Conservation (phyloP, 2,329 filamentous ascomycete species). For the Sporothrix pallida region DNA sequence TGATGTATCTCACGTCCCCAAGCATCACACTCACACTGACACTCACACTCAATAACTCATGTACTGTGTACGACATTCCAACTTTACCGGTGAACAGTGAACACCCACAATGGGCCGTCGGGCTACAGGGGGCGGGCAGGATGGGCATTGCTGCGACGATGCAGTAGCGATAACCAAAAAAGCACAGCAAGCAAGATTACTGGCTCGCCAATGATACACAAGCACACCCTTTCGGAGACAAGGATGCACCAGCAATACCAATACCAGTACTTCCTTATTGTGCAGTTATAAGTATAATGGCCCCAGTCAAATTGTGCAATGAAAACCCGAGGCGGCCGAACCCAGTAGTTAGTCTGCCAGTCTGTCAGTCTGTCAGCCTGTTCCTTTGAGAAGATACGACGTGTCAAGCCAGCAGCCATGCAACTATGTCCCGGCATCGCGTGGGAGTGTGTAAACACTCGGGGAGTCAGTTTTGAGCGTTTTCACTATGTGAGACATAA, state of each 20-base stretch:
- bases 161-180: neutral
- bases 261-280: too few relatives aligned
- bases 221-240: conserved; percentile 34
- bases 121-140: neutral
- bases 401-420: conserved; percentile 11
- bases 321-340: neutral
- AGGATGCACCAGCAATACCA: conserved; percentile 27
- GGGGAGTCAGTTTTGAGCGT: too few relatives aligned
- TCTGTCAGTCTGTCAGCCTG: too few relatives aligned
- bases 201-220: conserved; percentile 22
- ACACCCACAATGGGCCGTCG: neutral
- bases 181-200: conserved; percentile 3
- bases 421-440: neutral
- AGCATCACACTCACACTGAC: too few relatives aligned
- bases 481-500: too few relatives aligned
- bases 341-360: too few relatives aligned
- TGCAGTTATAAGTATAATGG: neutral
- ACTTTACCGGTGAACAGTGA: conserved; percentile 18
- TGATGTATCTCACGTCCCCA: too few relatives aligned
- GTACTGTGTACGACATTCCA: too few relatives aligned
- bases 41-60: too few relatives aligned
- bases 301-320: neutral
- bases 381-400: conserved; percentile 16
- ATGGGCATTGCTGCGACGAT: conserved; percentile 2
- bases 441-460: neutral